Base-by-base conservation (phyloP, 768 basidiomycete species). In the Boletus sp. region DNA sequence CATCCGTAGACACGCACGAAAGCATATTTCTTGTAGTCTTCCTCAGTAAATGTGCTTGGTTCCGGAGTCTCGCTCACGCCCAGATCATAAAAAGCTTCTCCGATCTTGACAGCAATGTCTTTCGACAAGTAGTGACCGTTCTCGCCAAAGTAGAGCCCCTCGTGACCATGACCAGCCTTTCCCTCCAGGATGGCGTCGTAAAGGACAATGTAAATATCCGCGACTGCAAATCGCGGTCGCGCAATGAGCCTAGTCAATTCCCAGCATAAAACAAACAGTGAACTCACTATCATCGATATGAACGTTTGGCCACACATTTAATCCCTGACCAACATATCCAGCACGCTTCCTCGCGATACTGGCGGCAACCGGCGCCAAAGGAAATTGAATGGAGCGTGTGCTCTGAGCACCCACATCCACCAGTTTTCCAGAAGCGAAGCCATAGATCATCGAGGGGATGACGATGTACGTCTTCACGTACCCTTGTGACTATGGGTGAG, bases 221-320 rank as follows among this genome's bases (percentile, higher is more conserved):
- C 74, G 67, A 40, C 67, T 68, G 47, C 1, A 12, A 2, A 30
- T 47, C 11, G 29, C 12, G 14, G 20, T 42, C 11, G 17, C 9
- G 6, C 36, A 15, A 46, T 66, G 5, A 63, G 33, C 17, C 20
- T 18, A 10, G 7, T 28, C 2, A 6, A 28, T 17, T 42, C 29
- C 4, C 1, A 20, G 6, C 7, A 44, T 7, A 12, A 35, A 20
- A 50, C 2, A 12, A 29, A 18, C 3, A 20, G 7, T 42, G 36
- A 2, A 51, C 54, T 35, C 7, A 69, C 67, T 64, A 17, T 87
- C 85, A 28, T 79, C 71, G 48, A 86, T 71, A 56, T 86, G 77
- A 17, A 85, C 78, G 54, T 82, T 80, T 0, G 80, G 78, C 88
- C 87, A 89, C 5, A 82, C 41, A 50, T 87, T 84, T 63, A 78